Conservation (phyloP, 164 flowering plant genomes). For the Liquidambar formosana region DNA sequence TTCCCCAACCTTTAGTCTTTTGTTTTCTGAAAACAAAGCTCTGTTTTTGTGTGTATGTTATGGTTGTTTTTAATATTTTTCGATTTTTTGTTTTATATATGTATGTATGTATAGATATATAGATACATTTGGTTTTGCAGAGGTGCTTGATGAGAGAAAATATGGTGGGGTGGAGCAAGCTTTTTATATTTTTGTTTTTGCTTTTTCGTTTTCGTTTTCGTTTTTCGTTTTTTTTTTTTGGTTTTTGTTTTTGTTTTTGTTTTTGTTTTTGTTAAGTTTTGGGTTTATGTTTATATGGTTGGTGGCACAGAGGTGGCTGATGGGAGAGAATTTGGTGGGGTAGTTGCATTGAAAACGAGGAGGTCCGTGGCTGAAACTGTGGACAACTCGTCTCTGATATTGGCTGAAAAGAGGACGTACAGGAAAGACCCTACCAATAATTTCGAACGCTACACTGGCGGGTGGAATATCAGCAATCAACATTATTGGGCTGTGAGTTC, state of each 20-base stretch:
- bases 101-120: no score
- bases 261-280: background rate
- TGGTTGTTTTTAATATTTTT: background rate
- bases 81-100: no score
- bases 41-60: background rate
- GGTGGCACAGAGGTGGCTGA: background rate
- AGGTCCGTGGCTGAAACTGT: slow-evolving; percentile 4
- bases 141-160: no score
- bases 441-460: slow-evolving; percentile 40
- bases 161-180: no score
- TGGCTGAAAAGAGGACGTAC: slow-evolving; percentile 41
- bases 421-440: slow-evolving; percentile 41
- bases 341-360: background rate
- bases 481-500: slow-evolving; percentile 55
- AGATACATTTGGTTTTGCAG: no score
- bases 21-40: background rate
- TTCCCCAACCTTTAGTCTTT: background rate
- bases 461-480: slow-evolving; percentile 45
- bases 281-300: background rate
- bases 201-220: no score
- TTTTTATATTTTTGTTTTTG: no score
- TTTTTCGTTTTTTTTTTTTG: no score
- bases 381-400: slow-evolving; percentile 31
- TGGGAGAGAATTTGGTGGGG: slow-evolving; percentile 1
- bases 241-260: no score